Percentiles rank a stretch among this genome's conserved stretches.
Conservation (phyloP, 2,329 filamentous ascomycete genomes). For the Balansia obtecta region DNA sequence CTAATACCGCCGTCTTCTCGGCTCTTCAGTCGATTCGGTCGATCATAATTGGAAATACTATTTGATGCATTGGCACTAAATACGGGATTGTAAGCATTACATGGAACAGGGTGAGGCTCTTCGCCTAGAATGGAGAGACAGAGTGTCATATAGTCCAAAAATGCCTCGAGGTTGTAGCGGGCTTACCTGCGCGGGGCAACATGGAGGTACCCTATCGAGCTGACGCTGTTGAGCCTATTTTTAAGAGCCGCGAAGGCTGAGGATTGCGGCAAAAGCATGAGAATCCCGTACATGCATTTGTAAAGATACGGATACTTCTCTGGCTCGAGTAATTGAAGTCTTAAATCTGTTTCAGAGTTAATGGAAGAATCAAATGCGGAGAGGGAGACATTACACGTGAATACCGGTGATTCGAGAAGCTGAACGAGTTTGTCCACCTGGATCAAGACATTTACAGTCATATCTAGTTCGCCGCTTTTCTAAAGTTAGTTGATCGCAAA, state of each 20-base stretch:
- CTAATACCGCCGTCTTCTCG: conserved; percentile 76
- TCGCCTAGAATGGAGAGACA: background rate
- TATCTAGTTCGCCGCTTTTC: conserved; percentile 82
- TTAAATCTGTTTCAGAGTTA: conserved; percentile 51
- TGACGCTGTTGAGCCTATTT: conserved; percentile 92
- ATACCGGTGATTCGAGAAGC: conserved; percentile 90
- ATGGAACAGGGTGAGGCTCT: background rate
- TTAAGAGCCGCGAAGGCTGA: conserved; percentile 94
- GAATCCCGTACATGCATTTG: conserved; percentile 90
- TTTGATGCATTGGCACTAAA: conserved; percentile 33
- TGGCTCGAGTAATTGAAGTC: conserved; percentile 86
- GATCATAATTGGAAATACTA: conserved; percentile 49
- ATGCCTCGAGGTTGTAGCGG: background rate
- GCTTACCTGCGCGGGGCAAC: conserved; percentile 67
- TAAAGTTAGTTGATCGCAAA: conserved; percentile 5
- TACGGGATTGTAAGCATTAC: conserved; percentile 7
- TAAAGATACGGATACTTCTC: conserved; percentile 92
- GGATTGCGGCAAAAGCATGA: conserved; percentile 97
- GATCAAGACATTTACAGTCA: conserved; percentile 97
- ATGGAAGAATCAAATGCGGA: background rate
- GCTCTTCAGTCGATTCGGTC: conserved; percentile 65
- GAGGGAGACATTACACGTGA: conserved; percentile 59
- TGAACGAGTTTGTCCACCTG: conserved; percentile 98
- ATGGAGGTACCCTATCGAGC: conserved; percentile 90
- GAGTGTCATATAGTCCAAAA: conserved; percentile 1